Conservation (phyloP, 23 red algal genomes). For the Gracilaria vermiculophylla region DNA sequence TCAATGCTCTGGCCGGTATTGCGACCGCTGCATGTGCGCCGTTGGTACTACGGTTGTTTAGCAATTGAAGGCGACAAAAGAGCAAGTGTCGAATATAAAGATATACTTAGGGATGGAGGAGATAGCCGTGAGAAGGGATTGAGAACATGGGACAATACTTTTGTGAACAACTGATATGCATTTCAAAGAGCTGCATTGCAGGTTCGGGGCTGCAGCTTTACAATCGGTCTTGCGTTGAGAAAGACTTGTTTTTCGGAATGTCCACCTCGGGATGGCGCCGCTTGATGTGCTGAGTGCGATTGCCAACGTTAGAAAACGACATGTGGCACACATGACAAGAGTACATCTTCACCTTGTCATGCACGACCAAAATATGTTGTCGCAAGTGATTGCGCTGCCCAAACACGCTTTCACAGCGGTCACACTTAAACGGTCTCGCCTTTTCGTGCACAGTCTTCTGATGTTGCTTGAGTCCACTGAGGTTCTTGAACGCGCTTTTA, state of each 20-base stretch:
- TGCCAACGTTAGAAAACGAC: constrained; percentile 67
- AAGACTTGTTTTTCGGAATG: background rate
- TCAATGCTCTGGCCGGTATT: constrained; percentile 36
- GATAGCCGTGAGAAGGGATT: background rate
- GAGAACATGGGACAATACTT: background rate
- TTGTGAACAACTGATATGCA: too few relatives aligned
- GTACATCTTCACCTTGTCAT: constrained; percentile 57
- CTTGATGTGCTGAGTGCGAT: constrained; percentile 68
- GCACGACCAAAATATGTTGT: constrained; percentile 68
- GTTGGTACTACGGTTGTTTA: constrained; percentile 31
- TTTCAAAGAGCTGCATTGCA: too few relatives aligned
- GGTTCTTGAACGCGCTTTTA: constrained; percentile 62
- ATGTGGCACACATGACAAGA: constrained; percentile 52
- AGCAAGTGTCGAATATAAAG: too few relatives aligned
- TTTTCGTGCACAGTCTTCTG: constrained; percentile 64
- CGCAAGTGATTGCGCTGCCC: constrained; percentile 73
- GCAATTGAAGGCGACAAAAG: background rate
- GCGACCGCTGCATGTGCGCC: constrained; percentile 33
- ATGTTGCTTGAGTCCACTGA: constrained; percentile 63
- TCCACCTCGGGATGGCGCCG: constrained; percentile 22
- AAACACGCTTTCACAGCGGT: constrained; percentile 58
- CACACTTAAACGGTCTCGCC: constrained; percentile 58
- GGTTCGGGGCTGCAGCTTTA: too few relatives aligned
- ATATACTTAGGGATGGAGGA: too few relatives aligned
- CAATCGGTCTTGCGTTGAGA: too few relatives aligned